Base-by-base conservation (phyloP, 768 basidiomycete genomes). In the Tephrocybe sp. region DNA sequence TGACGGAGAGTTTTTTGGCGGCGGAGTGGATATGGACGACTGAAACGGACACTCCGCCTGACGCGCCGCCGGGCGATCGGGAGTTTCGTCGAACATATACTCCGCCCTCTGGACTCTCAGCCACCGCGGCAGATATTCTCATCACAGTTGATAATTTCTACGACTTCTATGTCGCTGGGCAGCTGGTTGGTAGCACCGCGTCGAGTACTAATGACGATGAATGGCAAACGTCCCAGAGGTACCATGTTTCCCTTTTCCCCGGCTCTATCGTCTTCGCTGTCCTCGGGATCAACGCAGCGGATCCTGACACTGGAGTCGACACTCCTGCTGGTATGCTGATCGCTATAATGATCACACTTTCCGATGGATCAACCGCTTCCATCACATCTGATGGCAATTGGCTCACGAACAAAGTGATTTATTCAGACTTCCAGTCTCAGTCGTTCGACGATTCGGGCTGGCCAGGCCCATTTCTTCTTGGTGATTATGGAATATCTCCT, bases 211-310 rank as follows among this genome's bases (percentile, higher is more conserved):
- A 31, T 15, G 7, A 30, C 6, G 6, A 30, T 30, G 28, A n/a
- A 9, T 52, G 46, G 38, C 13, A 6, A 19, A 52, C 27, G 2
- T 30, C 45, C 2, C 30, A 47, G 12, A 30, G 31, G 11, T 52
- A 41, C 25, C 30, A 25, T 24, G 51, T 52, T 1, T 21, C 51
- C 1, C 35, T 52, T 2, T 28, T 9, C 5, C 12, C 43, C 1
- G 51, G 44, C 16, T 15, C 34, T n/a, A 52, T 30, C 34, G 51
- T 52, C 18, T 45, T 52, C 26, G 51, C 51, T 8, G 21, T 52
- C 13, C 26, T 5, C 12, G 51, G 37, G 16, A n/a, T 18, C 15
- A 52, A 45, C 27, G 9, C 34, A 21, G 18, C 4, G 8, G 47
- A 48, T 18, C 16, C n/a, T 3, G 2, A 31, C 13, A 41, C 27